Evolutionary conservation across 495 filamentous ascomycete species (phyloP), one percentile per base, ranked within the genome.

Genomic region (Evernia prunastri): DNA sequence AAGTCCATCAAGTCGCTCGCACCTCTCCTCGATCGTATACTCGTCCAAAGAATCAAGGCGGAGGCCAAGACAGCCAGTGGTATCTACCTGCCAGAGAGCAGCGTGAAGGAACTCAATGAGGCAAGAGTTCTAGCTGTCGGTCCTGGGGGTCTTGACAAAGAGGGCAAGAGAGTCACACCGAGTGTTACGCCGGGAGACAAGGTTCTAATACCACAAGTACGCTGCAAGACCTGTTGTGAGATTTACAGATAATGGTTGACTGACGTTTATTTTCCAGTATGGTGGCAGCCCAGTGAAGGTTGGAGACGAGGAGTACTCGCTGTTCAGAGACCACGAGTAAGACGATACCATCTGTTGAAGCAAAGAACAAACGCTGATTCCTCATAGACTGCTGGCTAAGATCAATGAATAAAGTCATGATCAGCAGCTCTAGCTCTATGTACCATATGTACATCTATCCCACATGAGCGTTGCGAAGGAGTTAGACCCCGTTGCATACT

Each of bases 61-160:
- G 95, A 97, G 78, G 72, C 91, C 70, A 96, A 97, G 83, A 99
- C 94, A 37, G 91, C 94, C 68, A 84, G 85, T 69, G 94, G 94
- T 70, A 93, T 99, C 82, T 96, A 92, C 84, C 90, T 99, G 67
- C 94, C 94, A 65, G 95, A 99, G 82, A 90, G 86, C 74, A 89
- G 86, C 73, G 91, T 97, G 69, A 97, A 99, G 85, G 94, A 99
- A 76, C 84, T 97, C 77, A 96, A 96, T 78, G 94, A 97, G 83
- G 94, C 90, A 68, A 87, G 88, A 77, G 94, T 99, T 65, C 81
- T 99, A 63, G 95, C 94, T 66, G 92, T 97, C 58, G 94, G 94
- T 40, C 95, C 94, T 59, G 94, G 94, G 69, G 84, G 78, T 15
- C 66, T 95, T 58, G 89, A 92, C 79, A 89, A 86, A 76, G 89